Evolutionary conservation across 352 stramenopile species (phyloP), one percentile per base, ranked within the genome.

Genomic region (Globisporangium spiculum): DNA sequence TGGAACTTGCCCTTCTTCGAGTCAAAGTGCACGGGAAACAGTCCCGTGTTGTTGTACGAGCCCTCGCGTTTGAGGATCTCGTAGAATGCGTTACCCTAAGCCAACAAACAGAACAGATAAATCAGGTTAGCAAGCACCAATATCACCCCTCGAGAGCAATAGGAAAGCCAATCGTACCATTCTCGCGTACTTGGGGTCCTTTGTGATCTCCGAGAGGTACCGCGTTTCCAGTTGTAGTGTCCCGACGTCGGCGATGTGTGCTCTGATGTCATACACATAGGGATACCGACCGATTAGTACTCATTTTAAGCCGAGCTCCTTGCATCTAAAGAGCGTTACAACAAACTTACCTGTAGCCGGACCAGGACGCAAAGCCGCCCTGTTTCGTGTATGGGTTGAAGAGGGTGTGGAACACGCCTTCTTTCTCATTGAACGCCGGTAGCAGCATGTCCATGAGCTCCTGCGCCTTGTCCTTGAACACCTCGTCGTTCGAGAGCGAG

Each of bases 381-480:
- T 77, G 34, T 63, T 90, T 81, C 4, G 84, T 91, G 58, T 91
- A 80, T 18, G 98, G 88, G 67, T 98, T 97, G 27, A 97, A 86
- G 32, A 91, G 71, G 20, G 86, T 91, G 70, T 91, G 94, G 27
- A 98, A 98, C 34, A 99, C 89, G 24, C 96, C 94, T 32, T 91
- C 90, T 22, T 80, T 66, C 9, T 88, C 88, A 44, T 97, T 75
- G 72, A 98, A 99, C 5, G 97, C 90, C 48, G 86, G 86, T 20
- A 94, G 69, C 1, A 99, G 76, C 53, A 93, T 66, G 34, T 97
- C 83, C 65, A 94, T 97, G 53, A 99, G 84, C 74, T 99, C 94
- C 34, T 86, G 66, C 14, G 97, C 97, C 66, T 98, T 97, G 14
- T 92, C 75, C 59, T 98, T 89, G 76, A 99, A 98, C 20, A 95